Conservation (phyloP, 306 rosid genomes). For the Bauhinia variegata region DNA sequence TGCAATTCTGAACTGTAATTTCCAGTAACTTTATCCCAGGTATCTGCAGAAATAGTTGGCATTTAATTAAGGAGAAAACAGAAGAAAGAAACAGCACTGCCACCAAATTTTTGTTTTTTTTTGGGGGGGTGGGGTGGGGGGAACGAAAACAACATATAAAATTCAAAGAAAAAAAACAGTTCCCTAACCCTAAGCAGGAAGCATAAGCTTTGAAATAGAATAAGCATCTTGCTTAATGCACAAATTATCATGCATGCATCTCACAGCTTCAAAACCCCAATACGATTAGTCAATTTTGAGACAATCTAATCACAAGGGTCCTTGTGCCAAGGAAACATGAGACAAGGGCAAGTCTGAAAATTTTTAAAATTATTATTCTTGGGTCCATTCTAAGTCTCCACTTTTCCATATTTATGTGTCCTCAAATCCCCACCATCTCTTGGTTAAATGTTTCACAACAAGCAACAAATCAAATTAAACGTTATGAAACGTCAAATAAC, state of each 20-base stretch:
- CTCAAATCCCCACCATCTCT: conserved; percentile 51
- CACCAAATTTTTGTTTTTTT: background rate
- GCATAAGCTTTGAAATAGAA: conserved; percentile 19
- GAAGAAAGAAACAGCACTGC: background rate
- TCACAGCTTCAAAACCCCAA: conserved; percentile 32
- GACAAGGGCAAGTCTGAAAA: conserved; percentile 47
- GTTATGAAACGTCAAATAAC: too few relatives aligned
- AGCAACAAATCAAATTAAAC: conserved; percentile 45
- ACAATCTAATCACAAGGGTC: conserved; percentile 51
- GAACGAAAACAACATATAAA: background rate
- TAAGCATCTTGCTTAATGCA: background rate
- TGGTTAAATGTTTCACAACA: conserved; percentile 43
- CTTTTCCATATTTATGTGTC: conserved; percentile 41
- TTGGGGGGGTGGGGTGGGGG: too few relatives aligned
- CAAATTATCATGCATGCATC: conserved; percentile 23
- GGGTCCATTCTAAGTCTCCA: conserved; percentile 43
- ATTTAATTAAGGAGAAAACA: background rate
- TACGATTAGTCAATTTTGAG: conserved; percentile 48
- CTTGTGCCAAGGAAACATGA: conserved; percentile 63
- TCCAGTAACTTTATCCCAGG: conserved; percentile 7
- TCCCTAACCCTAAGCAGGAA: conserved; percentile 13
- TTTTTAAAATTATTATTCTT: conserved; percentile 36
- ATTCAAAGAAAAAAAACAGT: background rate
- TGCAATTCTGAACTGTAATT: too few relatives aligned
- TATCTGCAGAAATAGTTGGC: conserved; percentile 12